Evolutionary conservation across 2,329 filamentous ascomycete genomes (phyloP).

Genomic region (Stylonectria norvegica): DNA sequence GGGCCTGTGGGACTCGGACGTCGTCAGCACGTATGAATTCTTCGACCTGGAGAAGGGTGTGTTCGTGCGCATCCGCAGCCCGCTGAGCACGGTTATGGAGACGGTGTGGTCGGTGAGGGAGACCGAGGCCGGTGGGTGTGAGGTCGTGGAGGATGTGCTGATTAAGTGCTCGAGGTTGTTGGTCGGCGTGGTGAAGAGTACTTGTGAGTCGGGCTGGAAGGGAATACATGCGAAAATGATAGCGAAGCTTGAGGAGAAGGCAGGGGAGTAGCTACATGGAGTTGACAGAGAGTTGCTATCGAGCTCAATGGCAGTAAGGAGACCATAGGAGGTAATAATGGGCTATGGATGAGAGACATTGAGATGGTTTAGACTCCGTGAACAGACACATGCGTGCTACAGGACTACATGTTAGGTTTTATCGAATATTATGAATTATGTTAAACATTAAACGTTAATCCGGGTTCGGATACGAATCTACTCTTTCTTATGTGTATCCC

Average conservation of each 20-base stretch:
- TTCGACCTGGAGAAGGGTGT: conserved; percentile 47
- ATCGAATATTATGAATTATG: no score
- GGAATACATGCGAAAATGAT: conserved; percentile 49
- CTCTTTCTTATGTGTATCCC: no score
- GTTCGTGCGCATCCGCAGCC: conserved; percentile 50
- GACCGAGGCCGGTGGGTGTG: conserved; percentile 30
- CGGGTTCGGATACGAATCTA: no score
- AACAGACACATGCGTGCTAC: no score
- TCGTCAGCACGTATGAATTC: conserved; percentile 54
- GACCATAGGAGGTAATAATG: no score
- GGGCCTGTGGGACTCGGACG: conserved; percentile 53
- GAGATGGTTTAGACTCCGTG: no score
- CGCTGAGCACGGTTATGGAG: conserved; percentile 51
- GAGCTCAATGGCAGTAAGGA: no score
- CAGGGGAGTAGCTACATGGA: neutral
- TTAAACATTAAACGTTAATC: no score
- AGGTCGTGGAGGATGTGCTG: conserved; percentile 48
- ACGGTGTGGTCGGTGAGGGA: conserved; percentile 46
- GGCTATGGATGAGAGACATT: neutral
- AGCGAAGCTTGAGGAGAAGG: conserved; percentile 33
- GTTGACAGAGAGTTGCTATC: no score
- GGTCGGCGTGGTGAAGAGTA: conserved; percentile 45
- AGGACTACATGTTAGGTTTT: no score
- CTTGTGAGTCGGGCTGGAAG: conserved; percentile 50
- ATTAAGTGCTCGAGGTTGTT: conserved; percentile 51